Evolutionary conservation across 768 basidiomycete genomes (phyloP).

Genomic region (Tylopilus felleus): DNA sequence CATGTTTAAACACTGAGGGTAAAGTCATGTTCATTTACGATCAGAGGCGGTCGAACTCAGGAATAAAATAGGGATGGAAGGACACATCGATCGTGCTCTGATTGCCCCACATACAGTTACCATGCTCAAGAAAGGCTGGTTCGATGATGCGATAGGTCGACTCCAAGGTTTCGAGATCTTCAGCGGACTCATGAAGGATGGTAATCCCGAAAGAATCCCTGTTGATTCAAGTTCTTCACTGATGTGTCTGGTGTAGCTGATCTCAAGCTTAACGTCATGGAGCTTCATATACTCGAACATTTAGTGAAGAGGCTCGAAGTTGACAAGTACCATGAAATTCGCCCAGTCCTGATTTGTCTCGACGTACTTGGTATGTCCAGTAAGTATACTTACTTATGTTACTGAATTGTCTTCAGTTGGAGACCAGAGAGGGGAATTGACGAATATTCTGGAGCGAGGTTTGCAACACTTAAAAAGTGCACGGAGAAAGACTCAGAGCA

Average conservation of each 20-base stretch:
- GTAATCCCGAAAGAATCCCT: not conserved
- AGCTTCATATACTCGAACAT: not conserved
- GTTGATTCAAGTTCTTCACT: not conserved
- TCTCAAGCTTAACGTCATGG: not conserved
- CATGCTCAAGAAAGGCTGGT: slow-evolving; percentile 1
- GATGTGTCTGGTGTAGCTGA: not conserved
- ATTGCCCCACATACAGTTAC: no score
- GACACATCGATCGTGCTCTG: no score
- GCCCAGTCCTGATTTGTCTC: not conserved
- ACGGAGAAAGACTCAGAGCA: no score
- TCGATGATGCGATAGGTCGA: slow-evolving; percentile 3
- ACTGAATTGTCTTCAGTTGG: no score
- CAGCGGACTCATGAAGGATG: not conserved
- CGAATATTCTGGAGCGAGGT: no score
- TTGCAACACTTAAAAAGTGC: no score
- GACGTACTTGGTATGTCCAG: not conserved
- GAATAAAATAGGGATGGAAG: no score
- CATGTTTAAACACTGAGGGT: no score
- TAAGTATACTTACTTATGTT: no score
- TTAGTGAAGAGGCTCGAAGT: not conserved
- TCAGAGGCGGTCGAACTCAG: no score
- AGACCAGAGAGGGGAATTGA: no score
- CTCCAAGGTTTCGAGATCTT: slow-evolving; percentile 2
- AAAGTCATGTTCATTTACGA: no score
- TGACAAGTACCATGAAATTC: not conserved